Evolutionary conservation across 2,329 filamentous ascomycete species (phyloP).

Genomic region (Colletotrichum sp.): DNA sequence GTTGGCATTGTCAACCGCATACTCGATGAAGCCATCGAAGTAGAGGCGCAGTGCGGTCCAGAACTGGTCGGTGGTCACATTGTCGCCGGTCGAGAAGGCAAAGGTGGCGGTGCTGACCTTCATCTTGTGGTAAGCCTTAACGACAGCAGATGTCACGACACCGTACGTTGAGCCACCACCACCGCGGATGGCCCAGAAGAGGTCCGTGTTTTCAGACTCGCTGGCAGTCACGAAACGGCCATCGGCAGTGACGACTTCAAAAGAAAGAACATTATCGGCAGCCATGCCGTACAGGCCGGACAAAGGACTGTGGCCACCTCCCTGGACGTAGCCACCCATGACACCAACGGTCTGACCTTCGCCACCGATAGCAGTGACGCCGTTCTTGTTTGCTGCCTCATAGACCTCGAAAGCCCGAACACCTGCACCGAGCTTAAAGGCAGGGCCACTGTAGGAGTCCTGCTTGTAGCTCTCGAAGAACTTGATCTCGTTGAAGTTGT

Average conservation of each 20-base stretch:
- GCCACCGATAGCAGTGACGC: constrained; percentile 59
- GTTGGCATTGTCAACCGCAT: constrained; percentile 26
- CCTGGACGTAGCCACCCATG: constrained; percentile 65
- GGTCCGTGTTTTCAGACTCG: constrained; percentile 56
- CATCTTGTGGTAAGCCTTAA: constrained; percentile 51
- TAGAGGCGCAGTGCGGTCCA: constrained; percentile 31
- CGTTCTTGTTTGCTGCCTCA: constrained; percentile 44
- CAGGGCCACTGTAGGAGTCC: constrained; percentile 5
- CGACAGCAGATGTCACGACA: constrained; percentile 59
- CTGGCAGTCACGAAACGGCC: constrained; percentile 57
- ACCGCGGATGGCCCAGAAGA: constrained; percentile 70
- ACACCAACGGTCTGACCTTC: constrained; percentile 61
- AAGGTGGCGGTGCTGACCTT: constrained; percentile 48
- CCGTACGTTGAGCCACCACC: constrained; percentile 48
- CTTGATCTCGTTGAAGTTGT: constrained; percentile 46
- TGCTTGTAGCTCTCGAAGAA: constrained; percentile 18
- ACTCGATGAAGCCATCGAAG: constrained; percentile 29
- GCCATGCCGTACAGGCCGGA: constrained; percentile 60
- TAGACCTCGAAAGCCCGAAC: constrained; percentile 57
- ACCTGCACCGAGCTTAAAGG: constrained; percentile 47
- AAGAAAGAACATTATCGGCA: constrained; percentile 65
- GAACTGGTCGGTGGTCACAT: constrained; percentile 28
- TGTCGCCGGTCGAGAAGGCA: constrained; percentile 33
- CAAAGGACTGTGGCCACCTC: constrained; percentile 64
- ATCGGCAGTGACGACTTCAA: constrained; percentile 58